Percentiles rank a stretch among this genome's conserved stretches.
Conservation (phyloP, 2,329 filamentous ascomycete species). For the Colletotrichum sp. region DNA sequence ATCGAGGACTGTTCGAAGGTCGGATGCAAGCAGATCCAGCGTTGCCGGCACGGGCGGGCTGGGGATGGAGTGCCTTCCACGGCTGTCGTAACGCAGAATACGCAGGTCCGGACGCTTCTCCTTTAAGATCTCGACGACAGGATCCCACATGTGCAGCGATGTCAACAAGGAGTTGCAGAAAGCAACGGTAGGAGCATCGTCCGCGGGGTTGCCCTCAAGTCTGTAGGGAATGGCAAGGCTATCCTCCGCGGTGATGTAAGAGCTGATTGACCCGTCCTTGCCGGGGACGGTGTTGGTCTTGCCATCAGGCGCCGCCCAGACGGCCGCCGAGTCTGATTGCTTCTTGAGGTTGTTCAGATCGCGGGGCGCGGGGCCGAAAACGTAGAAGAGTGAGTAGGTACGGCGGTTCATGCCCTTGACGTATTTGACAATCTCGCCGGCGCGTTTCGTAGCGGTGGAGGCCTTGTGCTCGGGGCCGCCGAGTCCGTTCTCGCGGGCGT, state of each 20-base stretch:
- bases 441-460: conserved; percentile 66
- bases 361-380: conserved; percentile 76
- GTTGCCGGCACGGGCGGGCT: conserved; percentile 56
- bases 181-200: conserved; percentile 72
- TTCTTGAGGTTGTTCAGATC: conserved; percentile 65
- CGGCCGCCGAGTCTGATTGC: conserved; percentile 46
- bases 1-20: conserved; percentile 69
- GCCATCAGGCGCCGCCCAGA: conserved; percentile 60
- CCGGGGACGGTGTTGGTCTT: conserved; percentile 58
- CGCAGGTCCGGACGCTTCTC: conserved; percentile 66
- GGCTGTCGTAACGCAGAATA: conserved; percentile 77
- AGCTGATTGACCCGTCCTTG: conserved; percentile 61
- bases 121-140: conserved; percentile 67
- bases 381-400: conserved; percentile 76
- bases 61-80: conserved; percentile 64
- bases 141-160: conserved; percentile 81
- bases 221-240: conserved; percentile 73
- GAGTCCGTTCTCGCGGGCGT: conserved; percentile 68
- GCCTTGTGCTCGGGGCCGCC: conserved; percentile 67
- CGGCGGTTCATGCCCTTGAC: conserved; percentile 62
- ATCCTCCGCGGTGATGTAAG: conserved; percentile 71
- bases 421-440: conserved; percentile 62
- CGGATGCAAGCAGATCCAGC: conserved; percentile 69
- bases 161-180: conserved; percentile 84
- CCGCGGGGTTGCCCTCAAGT: conserved; percentile 73